Evolutionary conservation across 2,329 filamentous ascomycete genomes (phyloP).

Genomic region (Herpotrichia juniperi): DNA sequence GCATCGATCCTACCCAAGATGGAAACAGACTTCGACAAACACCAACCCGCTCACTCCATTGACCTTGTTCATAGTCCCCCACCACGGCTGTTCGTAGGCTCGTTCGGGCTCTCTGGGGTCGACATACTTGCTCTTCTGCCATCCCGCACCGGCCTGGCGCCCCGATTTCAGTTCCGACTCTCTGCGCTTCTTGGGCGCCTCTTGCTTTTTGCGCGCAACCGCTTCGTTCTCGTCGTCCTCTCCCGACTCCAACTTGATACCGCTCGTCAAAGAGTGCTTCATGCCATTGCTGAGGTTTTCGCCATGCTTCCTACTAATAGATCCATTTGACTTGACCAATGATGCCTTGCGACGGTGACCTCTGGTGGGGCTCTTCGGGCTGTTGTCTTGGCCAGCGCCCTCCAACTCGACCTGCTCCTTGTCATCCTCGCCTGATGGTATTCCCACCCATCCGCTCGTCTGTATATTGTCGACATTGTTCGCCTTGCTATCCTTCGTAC

Average conservation of each 20-base stretch:
- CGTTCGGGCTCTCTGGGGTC: not conserved
- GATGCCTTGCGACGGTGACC: constrained; percentile 37
- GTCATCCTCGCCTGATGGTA: constrained; percentile 13
- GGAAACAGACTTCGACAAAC: not conserved
- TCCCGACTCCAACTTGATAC: constrained; percentile 52
- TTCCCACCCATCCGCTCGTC: constrained; percentile 14
- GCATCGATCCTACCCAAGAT: not conserved
- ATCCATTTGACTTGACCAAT: constrained; percentile 36
- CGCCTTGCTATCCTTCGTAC: constrained; percentile 11
- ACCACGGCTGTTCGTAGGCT: not conserved
- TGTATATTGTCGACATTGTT: constrained; percentile 9
- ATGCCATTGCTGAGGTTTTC: constrained; percentile 19
- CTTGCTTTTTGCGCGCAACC: constrained; percentile 50
- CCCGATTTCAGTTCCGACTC: constrained; percentile 57
- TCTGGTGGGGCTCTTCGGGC: constrained; percentile 37
- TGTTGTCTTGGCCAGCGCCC: constrained; percentile 38
- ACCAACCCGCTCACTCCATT: not conserved
- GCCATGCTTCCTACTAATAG: constrained; percentile 34
- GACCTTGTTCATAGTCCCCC: not conserved
- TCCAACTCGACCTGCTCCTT: constrained; percentile 31
- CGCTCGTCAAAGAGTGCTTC: not conserved
- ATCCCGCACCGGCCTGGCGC: constrained; percentile 59
- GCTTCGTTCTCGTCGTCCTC: constrained; percentile 52
- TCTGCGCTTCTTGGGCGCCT: constrained; percentile 40
- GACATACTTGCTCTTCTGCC: constrained; percentile 56